Conservation (phyloP, 83 land plant species). For the Diphasiastrum complanatum region DNA sequence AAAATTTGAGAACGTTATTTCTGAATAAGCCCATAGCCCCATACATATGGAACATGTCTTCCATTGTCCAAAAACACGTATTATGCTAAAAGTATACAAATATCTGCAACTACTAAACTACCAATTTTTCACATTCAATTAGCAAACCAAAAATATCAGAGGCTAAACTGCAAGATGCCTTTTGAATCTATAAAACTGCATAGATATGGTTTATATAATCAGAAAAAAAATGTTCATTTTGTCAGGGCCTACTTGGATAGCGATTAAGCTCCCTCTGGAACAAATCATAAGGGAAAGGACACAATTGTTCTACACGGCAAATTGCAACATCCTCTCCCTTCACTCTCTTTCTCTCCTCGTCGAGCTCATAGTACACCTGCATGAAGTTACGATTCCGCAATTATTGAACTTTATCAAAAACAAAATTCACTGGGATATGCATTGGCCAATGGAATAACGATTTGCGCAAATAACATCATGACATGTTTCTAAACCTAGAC, state of each 20-base stretch:
- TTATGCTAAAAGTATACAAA: too few relatives aligned
- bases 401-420: conserved; percentile 1
- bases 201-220: neutral
- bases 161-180: too few relatives aligned
- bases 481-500: neutral
- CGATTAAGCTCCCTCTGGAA: conserved; percentile 81
- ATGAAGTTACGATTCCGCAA: neutral
- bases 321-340: conserved; percentile 66
- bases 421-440: conserved; percentile 4
- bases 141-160: too few relatives aligned
- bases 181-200: neutral
- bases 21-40: too few relatives aligned
- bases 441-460: too few relatives aligned
- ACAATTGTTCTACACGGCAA: conserved; percentile 90
- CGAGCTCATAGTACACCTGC: conserved; percentile 94
- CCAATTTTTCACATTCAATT: too few relatives aligned
- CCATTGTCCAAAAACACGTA: too few relatives aligned
- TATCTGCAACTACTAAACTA: too few relatives aligned
- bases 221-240: neutral
- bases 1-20: too few relatives aligned
- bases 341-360: conserved; percentile 64
- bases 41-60: too few relatives aligned
- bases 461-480: too few relatives aligned
- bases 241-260: conserved; percentile 72
- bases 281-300: conserved; percentile 90